Evolutionary conservation across 352 stramenopile genomes (phyloP), one percentile per base, ranked within the genome.

Genomic region (Phytophthora pistaciae): DNA sequence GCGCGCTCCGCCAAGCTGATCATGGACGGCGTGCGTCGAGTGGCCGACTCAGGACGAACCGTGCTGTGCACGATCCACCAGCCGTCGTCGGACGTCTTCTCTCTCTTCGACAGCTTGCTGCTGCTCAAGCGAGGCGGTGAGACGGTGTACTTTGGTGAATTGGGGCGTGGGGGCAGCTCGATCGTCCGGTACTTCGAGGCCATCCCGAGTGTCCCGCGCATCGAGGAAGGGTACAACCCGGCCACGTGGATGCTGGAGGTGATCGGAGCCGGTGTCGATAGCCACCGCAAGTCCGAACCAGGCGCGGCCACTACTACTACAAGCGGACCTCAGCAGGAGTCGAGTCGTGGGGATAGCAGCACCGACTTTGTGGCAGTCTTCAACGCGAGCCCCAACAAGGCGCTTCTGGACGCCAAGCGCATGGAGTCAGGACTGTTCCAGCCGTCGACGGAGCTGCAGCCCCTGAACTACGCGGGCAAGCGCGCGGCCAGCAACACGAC

Each of bases 41-140:
- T 58, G 25, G 52, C 52, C 14, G 27, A 58, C 27, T 58, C 52
- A 18, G 52, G 52, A 25, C 52, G 52, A 38, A 58, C 52, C 6
- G 52, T 58, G 52, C 9, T 58, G 52, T 44, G 52, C 18, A 58
- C 52, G 27, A 58, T 58, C 52, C 52, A 44, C 16, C 52, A 58
- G 52, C 52, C 52, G 7, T 58, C 52, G 14, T 44, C 52, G 14
- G 52, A 42, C 18, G 27, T 58, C 11, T 58, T 58, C 25, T 58
- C 42, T 16, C 52, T 58, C 14, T 58, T 58, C 27, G 52, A 58
- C 25, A 58, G 16, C 11, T 58, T 58, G 52, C 25, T 58, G 52
- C 52, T 58, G 5, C 25, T 58, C 20, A 58, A 38, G 16, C 27
- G 27, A 5, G 52, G 52, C 3, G 52, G 52, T 25, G 52, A 58